Conservation (phyloP, 371 early-diverging fungal species). For the Smittium culicis region DNA sequence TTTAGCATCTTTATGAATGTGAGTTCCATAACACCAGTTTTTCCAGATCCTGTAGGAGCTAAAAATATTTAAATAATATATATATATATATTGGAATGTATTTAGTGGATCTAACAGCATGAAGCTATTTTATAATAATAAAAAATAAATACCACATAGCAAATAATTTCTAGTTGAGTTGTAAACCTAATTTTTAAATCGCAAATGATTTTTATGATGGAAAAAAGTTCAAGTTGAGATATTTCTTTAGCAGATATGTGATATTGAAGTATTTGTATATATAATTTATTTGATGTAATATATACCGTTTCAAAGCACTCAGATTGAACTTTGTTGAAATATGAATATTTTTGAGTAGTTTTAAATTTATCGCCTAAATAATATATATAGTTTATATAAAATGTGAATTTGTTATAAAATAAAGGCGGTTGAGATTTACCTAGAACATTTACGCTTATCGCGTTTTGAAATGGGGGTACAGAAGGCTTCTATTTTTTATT, state of each 20-base stretch:
- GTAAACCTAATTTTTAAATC: not conserved
- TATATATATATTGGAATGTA: no score
- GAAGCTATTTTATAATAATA: no score
- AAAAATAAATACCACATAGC: slow-evolving; percentile 6
- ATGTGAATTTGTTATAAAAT: not conserved
- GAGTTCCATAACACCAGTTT: slow-evolving; percentile 12
- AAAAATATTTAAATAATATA: no score
- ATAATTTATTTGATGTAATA: not conserved
- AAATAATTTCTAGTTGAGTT: slow-evolving; percentile 1
- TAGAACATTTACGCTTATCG: no score
- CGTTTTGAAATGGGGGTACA: no score
- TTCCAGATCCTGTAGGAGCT: slow-evolving; percentile 12
- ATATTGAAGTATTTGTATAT: no score
- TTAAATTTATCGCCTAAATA: not conserved
- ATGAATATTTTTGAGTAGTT: not conserved
- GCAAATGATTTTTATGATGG: no score
- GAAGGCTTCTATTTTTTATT: no score
- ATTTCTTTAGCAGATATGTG: no score
- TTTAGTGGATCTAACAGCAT: no score
- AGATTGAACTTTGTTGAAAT: not conserved
- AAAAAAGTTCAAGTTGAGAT: no score
- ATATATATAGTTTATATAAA: slow-evolving; percentile 1
- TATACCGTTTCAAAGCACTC: slow-evolving; percentile 1
- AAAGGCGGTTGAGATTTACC: no score
- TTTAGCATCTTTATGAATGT: slow-evolving; percentile 4